A percentile compares a stretch with the other conserved stretches of the same genome.
Evolutionary conservation across 2,329 filamentous ascomycete genomes (phyloP).

Genomic region (Penicillium sp.): DNA sequence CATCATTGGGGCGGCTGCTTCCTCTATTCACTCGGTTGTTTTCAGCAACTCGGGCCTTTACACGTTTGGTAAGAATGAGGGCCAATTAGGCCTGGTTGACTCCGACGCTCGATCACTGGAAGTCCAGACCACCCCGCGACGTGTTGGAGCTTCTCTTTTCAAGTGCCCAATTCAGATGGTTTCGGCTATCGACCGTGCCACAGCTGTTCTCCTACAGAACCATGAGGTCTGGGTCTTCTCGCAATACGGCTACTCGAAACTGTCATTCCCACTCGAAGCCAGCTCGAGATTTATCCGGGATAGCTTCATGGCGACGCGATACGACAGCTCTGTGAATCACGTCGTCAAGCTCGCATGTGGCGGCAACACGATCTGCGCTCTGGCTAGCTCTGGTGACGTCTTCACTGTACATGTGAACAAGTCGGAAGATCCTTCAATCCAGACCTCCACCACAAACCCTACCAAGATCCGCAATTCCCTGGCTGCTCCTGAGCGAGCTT

Average conservation of each 20-base stretch:
- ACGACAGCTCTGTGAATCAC: slow-evolving; percentile 66
- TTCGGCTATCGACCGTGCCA: slow-evolving; percentile 87
- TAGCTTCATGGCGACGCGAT: slow-evolving; percentile 66
- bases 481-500: slow-evolving; percentile 77
- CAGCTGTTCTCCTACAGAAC: slow-evolving; percentile 80
- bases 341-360: slow-evolving; percentile 80
- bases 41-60: slow-evolving; percentile 81
- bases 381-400: slow-evolving; percentile 82
- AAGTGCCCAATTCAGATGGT: slow-evolving; percentile 73
- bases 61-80: slow-evolving; percentile 93
- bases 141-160: slow-evolving; percentile 84
- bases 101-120: slow-evolving; percentile 91
- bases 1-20: slow-evolving; percentile 82
- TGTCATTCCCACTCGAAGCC: slow-evolving; percentile 78
- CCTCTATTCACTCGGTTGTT: slow-evolving; percentile 86
- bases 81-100: slow-evolving; percentile 91
- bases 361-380: slow-evolving; percentile 86
- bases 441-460: slow-evolving; percentile 85
- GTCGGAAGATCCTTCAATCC: slow-evolving; percentile 61
- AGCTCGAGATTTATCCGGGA: slow-evolving; percentile 70
- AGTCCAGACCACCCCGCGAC: slow-evolving; percentile 78
- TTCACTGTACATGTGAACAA: slow-evolving; percentile 81
- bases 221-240: slow-evolving; percentile 92
- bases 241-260: slow-evolving; percentile 91
- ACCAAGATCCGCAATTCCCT: slow-evolving; percentile 84